These are phyloP conservation scores for Elsinoe perseae DNA, from an alignment of 2,329 filamentous ascomycete genomes.

Conservation along the genomic window DNA sequence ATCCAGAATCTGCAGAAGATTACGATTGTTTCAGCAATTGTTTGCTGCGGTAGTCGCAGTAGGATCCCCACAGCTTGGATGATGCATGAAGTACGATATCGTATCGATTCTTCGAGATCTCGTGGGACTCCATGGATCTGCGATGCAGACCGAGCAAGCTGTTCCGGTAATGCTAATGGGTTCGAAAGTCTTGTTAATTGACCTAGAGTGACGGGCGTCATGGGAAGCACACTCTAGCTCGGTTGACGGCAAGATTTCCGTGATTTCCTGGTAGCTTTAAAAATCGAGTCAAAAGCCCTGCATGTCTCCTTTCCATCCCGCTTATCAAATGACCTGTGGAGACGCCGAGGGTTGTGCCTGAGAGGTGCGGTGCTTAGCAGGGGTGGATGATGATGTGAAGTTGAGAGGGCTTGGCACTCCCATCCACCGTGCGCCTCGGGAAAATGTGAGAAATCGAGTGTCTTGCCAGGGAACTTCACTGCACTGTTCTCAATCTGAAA, in stretches of 20 bases:
- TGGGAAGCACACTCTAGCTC: constrained; percentile 9
- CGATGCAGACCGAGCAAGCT: constrained; percentile 54
- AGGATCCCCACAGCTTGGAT: constrained; percentile 74
- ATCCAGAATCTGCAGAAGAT: constrained; percentile 76
- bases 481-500: constrained; percentile 12
- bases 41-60: constrained; percentile 74
- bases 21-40: constrained; percentile 78
- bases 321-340: background rate
- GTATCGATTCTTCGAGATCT: constrained; percentile 64
- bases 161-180: constrained; percentile 62
- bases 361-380: constrained; percentile 1
- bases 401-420: constrained; percentile 1
- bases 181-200: constrained; percentile 51
- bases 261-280: background rate
- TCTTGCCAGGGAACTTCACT: background rate
- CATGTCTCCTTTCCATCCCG: background rate
- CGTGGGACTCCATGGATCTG: constrained; percentile 52
- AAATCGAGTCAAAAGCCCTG: background rate
- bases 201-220: constrained; percentile 26
- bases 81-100: constrained; percentile 62
- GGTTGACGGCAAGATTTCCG: background rate
- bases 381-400: background rate
- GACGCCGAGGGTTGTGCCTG: background rate
- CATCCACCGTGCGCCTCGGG: constrained; percentile 11
- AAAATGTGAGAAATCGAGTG: background rate